Conservation (phyloP, 2,329 filamentous ascomycete species). For the Fusarium papillatum region DNA sequence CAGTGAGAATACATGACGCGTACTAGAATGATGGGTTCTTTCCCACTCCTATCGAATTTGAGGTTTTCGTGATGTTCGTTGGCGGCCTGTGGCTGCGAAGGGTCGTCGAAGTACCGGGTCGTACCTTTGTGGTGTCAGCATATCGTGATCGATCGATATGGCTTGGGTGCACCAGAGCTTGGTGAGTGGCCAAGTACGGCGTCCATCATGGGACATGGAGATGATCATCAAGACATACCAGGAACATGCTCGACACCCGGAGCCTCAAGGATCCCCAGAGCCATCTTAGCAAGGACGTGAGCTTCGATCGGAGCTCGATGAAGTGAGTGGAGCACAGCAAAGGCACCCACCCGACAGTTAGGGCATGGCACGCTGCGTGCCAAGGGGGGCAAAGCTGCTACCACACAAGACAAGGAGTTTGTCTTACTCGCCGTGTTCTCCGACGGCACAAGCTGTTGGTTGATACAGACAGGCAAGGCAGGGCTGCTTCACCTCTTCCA, state of each 20-base stretch:
- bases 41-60: conserved; percentile 80
- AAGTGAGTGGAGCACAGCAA: conserved; percentile 27
- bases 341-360: conserved; percentile 19
- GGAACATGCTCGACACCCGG: conserved; percentile 77
- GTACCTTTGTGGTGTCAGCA: conserved; percentile 60
- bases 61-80: conserved; percentile 61
- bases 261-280: conserved; percentile 80
- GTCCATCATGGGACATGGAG: conserved; percentile 1
- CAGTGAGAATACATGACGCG: conserved; percentile 19
- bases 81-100: conserved; percentile 60
- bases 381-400: background rate
- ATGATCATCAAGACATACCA: conserved; percentile 62
- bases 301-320: conserved; percentile 8
- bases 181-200: background rate
- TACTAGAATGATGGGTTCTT: conserved; percentile 82
- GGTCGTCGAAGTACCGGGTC: conserved; percentile 75
- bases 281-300: conserved; percentile 46
- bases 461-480: conserved; percentile 9
- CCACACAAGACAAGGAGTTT: background rate
- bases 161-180: background rate
- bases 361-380: background rate
- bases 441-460: background rate
- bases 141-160: conserved; percentile 2
- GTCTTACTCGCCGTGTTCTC: background rate
- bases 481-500: conserved; percentile 15